A percentile compares a stretch with the other conserved stretches of the same genome.
These are phyloP conservation scores for Straminergon stramineum DNA, from an alignment of 225 moss, liverwort and hornwort genomes.

Conservation along the genomic window DNA sequence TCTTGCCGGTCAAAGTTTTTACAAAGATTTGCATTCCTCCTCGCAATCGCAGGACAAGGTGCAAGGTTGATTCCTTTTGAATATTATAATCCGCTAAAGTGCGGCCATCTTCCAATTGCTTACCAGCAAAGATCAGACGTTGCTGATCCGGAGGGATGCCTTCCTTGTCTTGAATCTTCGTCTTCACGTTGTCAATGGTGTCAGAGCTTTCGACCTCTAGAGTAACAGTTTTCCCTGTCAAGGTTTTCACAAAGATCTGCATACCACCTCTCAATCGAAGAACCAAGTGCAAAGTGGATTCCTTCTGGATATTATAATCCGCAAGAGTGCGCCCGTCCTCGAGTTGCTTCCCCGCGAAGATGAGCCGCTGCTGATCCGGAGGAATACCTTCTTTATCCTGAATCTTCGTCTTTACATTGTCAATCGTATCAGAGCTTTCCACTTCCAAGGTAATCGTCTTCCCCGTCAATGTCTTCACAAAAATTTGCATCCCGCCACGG, in stretches of 20 bases:
- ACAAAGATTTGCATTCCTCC: constrained; percentile 37
- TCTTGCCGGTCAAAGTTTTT: constrained; percentile 22
- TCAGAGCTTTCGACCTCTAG: constrained; percentile 28
- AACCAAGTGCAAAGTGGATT: constrained; percentile 22
- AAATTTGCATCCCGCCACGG: constrained; percentile 28
- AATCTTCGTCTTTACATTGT: constrained; percentile 22
- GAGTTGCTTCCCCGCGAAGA: constrained; percentile 26
- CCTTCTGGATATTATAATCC: constrained; percentile 31
- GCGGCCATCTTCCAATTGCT: constrained; percentile 40
- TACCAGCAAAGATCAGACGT: constrained; percentile 30
- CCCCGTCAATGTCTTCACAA: constrained; percentile 34
- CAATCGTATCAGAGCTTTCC: constrained; percentile 25
- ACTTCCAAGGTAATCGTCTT: constrained; percentile 29
- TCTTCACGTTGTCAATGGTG: constrained; percentile 29
- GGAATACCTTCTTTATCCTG: constrained; percentile 27
- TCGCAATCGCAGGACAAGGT: constrained; percentile 27
- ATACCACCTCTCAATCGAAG: constrained; percentile 22
- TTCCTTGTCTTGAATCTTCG: constrained; percentile 37
- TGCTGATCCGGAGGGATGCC: constrained; percentile 31
- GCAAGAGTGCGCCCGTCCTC: constrained; percentile 25
- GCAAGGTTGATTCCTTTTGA: constrained; percentile 32
- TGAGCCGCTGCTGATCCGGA: constrained; percentile 21
- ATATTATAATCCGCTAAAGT: constrained; percentile 38
- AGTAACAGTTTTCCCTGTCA: constrained; percentile 28
- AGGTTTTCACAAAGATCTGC: constrained; percentile 28